Evolutionary conservation across 345 rosid species (phyloP), one percentile per base, ranked within the genome.

Genomic region (Kandelia obovata): DNA sequence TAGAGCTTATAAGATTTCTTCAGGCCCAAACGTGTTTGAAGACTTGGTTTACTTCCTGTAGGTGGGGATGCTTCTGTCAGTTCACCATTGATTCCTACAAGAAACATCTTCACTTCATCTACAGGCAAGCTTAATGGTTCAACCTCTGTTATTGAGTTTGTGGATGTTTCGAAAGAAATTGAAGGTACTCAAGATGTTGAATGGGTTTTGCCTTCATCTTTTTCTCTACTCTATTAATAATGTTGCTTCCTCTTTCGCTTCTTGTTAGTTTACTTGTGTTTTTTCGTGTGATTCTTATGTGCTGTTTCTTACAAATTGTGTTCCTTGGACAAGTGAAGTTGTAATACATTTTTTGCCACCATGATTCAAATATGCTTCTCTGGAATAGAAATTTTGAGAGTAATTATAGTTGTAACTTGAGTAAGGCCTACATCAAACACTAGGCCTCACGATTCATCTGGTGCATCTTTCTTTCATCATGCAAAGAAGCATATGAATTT

Each of bases 21-120:
- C n/a, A 35, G 46, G 34, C 68, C 23, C 65, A 13, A 43, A 35
- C 43, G 21, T 56, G 6, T 26, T 7, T 26, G 39, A 47, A 58
- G 5, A 53, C 34, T 35, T 26, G 61, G 10, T 58, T 49, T 59
- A 47, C 21, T 70, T 67, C 61, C 34, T 69, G 19, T 71, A 88
- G 98, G 98, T 81, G 97, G 98, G 47, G 79, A 63, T 71, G 83
- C 83, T 79, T 87, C 91, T 68, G 75, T 78, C 9, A 63, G 71
- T 65, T 85, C 85, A 30, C 71, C 80, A 1, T 60, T 71, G 35
- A 71, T 78, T 64, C 68, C 79, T 10, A 51, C 43, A 32, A 76
- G 75, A 76, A 79, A 78, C 72, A 73, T 77, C 27, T 76, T 80
- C 31, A 61, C 68, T 9, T 65, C 70, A 53, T 27, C 72, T 26